Evolutionary conservation across 2,329 filamentous ascomycete species (phyloP).

Genomic region (Penicillium hordei): DNA sequence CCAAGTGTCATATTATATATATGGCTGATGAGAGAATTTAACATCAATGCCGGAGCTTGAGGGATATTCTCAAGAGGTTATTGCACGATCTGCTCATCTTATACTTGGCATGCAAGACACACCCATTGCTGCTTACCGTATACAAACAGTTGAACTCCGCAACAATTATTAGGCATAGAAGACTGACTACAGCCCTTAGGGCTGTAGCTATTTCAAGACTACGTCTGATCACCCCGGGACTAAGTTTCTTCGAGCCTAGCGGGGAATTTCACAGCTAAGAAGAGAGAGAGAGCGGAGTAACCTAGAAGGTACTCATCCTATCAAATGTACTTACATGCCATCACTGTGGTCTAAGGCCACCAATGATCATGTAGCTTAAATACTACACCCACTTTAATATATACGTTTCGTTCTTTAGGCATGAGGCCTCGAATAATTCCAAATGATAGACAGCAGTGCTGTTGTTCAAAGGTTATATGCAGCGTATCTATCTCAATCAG

Average conservation of each 20-base stretch:
- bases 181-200: neutral
- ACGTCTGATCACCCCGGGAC: neutral
- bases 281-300: neutral
- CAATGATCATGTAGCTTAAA: neutral
- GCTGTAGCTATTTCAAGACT: neutral
- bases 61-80: neutral
- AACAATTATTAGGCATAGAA: neutral
- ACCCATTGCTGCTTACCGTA: neutral
- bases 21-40: neutral
- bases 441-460: neutral
- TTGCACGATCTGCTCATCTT: neutral
- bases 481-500: neutral
- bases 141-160: neutral
- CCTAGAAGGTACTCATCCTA: neutral
- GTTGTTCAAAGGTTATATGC: neutral
- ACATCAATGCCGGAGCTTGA: neutral
- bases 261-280: neutral
- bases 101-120: neutral
- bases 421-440: neutral
- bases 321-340: neutral
- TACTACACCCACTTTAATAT: neutral
- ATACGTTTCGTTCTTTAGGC: neutral
- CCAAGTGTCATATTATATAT: neutral
- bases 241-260: conserved; percentile 1
- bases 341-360: neutral